Evolutionary conservation across 2,329 filamentous ascomycete species (phyloP), one percentile per base, ranked within the genome.

Genomic region (Fonsecaea pedrosoi): DNA sequence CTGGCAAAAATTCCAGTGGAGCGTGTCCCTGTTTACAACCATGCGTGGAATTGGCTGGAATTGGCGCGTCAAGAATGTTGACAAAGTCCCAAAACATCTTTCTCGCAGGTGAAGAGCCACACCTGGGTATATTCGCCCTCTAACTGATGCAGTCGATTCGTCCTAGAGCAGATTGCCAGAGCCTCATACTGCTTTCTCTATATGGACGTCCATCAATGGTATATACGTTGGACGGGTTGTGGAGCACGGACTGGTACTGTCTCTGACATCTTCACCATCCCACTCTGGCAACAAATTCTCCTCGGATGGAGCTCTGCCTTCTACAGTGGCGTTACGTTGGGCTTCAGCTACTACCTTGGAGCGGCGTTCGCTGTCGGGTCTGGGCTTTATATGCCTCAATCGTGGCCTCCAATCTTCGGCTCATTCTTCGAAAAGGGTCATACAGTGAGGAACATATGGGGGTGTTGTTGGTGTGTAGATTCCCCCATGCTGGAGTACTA

Each of bases 31-130:
- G 37, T 81, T 87, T 68, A 81, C 80, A 73, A 87, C 83, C 71
- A 85, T 88, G 72, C 81, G 86, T 53, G 86, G 86, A 7, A 80
- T 85, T 42, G 84, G 85, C 67, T 89, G 86, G 86, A 86, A 83
- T 71, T 87, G 85, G 81, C 79, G 85, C 5, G 81, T 82, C 30
- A 69, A 70, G 48, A 69, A 70, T 37, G 63, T 69, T 12, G 66
- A 66, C 34, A 18, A 58, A 6, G 66, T 70, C 15, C 55, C 68
- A 5, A 8, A 15, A 32, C 45, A 66, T 6, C 35, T 67, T 12
- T 64, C 62, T 13, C 35, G 65, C 50, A 37, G 66, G 54, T 62
- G 53, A 21, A 56, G 37, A 55, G 18, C 53, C 38, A 35, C 21
- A 13, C 42, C 13, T 37, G n/a, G 18, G 15, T 35, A 35, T 4